Evolutionary conservation across 768 basidiomycete species (phyloP), one percentile per base, ranked within the genome.

Genomic region (Auricularia sp.): DNA sequence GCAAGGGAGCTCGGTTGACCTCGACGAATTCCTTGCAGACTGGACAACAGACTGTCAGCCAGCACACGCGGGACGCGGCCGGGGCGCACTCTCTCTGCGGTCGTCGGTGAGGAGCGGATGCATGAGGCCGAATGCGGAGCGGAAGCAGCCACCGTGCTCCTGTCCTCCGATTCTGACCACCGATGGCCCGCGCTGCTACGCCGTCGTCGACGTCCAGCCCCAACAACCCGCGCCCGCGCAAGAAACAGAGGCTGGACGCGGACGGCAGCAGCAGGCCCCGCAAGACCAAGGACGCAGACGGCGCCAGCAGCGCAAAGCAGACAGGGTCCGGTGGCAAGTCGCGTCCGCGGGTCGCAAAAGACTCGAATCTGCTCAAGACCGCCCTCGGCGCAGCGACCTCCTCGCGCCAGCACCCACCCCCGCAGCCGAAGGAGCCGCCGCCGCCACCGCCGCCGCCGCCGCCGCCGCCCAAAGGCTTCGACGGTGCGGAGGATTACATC

Each of bases 1-100:
- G 33, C 56, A 35, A 34, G 4, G 23, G 34, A 35, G 1, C 23
- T 29, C 29, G 29, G 29, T 29, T 29, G 11, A 59, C 56, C 56
- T 59, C 56, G 12, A 59, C 56, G 18, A 59, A 59, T 33, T 59
- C 56, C 23, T 59, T 59, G 56, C 56, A 59, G 34, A 59, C 56
- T 59, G 56, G 29, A 2, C 29, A 29, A 23, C 12, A 35, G 6
- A 29, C 14, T 10, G 14, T 29, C 29, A 10, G 16, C 11, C 16
- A 59, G 34, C 34, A 18, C 33, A 59, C 34, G 21, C 10, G 23
- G 14, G 12, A 29, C 23, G 7, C 34, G 29, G 29, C 8, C 23
- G 23, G 56, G 12, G 29, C 56, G 14, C 56, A 59, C 56, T 23
- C 23, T 33, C 29, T 35, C 56, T 14, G 11, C 34, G 14, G 23